These are phyloP conservation scores for Cryptococcus sp. DNA, from an alignment of 1,284 basidiomycete genomes.

Conservation along the genomic window DNA sequence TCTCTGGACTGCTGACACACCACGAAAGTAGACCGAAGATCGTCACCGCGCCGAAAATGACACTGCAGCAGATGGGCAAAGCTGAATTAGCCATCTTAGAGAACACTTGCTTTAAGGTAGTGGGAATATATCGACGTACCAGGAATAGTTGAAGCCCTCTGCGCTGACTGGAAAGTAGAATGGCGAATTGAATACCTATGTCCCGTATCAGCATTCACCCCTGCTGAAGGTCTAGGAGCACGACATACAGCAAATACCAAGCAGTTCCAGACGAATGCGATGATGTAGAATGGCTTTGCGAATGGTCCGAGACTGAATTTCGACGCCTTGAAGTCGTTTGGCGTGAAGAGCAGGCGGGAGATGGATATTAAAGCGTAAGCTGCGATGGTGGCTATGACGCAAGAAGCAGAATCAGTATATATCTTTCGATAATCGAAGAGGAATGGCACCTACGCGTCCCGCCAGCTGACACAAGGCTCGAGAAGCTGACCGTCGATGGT, in stretches of 20 bases:
- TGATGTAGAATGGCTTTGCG: conserved; percentile 66
- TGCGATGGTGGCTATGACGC: conserved; percentile 58
- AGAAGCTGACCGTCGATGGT: conserved; percentile 82
- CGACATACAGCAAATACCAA: conserved; percentile 64
- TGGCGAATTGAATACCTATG: conserved; percentile 58
- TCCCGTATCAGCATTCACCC: not conserved
- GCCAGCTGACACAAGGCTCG: conserved; percentile 76
- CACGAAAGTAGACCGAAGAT: conserved; percentile 8
- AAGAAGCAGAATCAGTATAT: conserved; percentile 55
- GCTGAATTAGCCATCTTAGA: not conserved
- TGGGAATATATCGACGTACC: not conserved
- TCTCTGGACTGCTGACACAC: conserved; percentile 5
- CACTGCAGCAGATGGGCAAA: not conserved
- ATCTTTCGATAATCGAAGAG: no score
- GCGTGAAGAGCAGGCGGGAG: conserved; percentile 70
- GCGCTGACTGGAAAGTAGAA: conserved; percentile 76
- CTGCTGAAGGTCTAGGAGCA: not conserved
- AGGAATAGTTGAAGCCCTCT: conserved; percentile 66
- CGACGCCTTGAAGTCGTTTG: conserved; percentile 68
- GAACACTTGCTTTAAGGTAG: not conserved
- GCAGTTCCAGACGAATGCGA: conserved; percentile 68
- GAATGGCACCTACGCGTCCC: conserved; percentile 41
- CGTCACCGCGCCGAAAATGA: conserved; percentile 9
- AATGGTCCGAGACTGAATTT: conserved; percentile 69
- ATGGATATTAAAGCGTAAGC: conserved; percentile 76